These are phyloP conservation scores for Paradendryphiella salina DNA, from an alignment of 2,329 filamentous ascomycete species.

Conservation along the genomic window DNA sequence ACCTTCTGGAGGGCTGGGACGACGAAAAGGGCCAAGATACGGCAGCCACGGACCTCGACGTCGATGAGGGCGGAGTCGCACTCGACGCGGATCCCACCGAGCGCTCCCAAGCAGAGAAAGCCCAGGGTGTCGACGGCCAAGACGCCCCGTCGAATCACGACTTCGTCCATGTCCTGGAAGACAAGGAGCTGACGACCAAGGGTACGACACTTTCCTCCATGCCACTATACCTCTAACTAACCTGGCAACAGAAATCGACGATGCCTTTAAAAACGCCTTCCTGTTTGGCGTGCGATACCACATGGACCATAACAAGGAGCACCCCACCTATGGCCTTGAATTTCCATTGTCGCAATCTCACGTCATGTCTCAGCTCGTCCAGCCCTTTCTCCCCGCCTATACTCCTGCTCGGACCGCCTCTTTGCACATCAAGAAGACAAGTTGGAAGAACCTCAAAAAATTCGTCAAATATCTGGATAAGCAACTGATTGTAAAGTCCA, in stretches of 20 bases:
- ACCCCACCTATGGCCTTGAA: slow-evolving; percentile 59
- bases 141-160: slow-evolving; percentile 38
- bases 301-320: slow-evolving; percentile 58
- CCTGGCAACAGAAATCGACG: slow-evolving; percentile 62
- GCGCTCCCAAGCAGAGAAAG: slow-evolving; percentile 39
- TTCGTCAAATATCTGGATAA: slow-evolving; percentile 71
- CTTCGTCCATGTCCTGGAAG: slow-evolving; percentile 48
- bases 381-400: slow-evolving; percentile 66
- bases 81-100: slow-evolving; percentile 38
- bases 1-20: slow-evolving; percentile 57
- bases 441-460: slow-evolving; percentile 71
- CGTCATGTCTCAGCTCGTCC: slow-evolving; percentile 65
- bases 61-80: slow-evolving; percentile 54
- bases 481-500: slow-evolving; percentile 63
- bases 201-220: slow-evolving; percentile 43
- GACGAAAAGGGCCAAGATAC: slow-evolving; percentile 43
- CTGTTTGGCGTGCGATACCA: slow-evolving; percentile 64
- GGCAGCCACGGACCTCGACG: slow-evolving; percentile 48
- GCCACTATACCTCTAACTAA: neutral
- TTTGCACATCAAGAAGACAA: slow-evolving; percentile 70
- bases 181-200: slow-evolving; percentile 60
- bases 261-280: slow-evolving; percentile 66
- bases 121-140: slow-evolving; percentile 41
- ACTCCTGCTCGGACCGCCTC: slow-evolving; percentile 59
- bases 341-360: slow-evolving; percentile 67